Evolutionary conservation across 2,329 filamentous ascomycete genomes (phyloP).

Genomic region (Paradendryphiella salina): DNA sequence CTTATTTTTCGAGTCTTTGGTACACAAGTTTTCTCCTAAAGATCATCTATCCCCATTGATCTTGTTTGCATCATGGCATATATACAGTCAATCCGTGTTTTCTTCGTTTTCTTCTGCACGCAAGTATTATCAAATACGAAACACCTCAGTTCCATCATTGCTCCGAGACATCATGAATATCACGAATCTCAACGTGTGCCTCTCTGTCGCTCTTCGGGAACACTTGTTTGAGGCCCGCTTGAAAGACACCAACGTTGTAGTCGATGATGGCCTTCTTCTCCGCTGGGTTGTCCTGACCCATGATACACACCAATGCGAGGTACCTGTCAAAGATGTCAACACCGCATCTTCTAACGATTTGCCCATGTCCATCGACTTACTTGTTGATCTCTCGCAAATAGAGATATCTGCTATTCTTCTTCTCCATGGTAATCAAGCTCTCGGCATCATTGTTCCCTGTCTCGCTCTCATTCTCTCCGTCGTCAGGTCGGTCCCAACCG

Average conservation of each 20-base stretch:
- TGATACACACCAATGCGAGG: constrained; percentile 79
- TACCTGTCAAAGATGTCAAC: constrained; percentile 56
- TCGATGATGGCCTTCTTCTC: constrained; percentile 83
- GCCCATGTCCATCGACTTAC: constrained; percentile 48
- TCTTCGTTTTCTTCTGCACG: neutral
- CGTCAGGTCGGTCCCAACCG: constrained; percentile 64
- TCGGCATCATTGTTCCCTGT: constrained; percentile 59
- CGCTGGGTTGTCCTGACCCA: constrained; percentile 79
- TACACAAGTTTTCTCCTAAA: neutral
- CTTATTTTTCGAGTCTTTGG: neutral
- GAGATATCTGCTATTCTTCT: constrained; percentile 61
- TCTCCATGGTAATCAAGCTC: constrained; percentile 64
- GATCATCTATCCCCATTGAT: neutral
- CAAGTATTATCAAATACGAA: too few species aligned
- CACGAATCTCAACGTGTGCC: constrained; percentile 29
- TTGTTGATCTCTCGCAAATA: constrained; percentile 69
- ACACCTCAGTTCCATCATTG: neutral
- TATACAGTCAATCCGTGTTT: neutral
- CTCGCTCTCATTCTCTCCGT: constrained; percentile 44
- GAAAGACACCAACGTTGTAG: constrained; percentile 83
- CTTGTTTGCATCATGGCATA: neutral
- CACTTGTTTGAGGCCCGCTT: constrained; percentile 76
- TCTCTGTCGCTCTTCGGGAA: constrained; percentile 58
- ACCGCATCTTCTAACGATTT: neutral
- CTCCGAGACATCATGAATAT: constrained; percentile 21